phyloP scores from a whole-genome alignment of 768 basidiomycete genomes.

The Termitomyces sp. region DNA sequence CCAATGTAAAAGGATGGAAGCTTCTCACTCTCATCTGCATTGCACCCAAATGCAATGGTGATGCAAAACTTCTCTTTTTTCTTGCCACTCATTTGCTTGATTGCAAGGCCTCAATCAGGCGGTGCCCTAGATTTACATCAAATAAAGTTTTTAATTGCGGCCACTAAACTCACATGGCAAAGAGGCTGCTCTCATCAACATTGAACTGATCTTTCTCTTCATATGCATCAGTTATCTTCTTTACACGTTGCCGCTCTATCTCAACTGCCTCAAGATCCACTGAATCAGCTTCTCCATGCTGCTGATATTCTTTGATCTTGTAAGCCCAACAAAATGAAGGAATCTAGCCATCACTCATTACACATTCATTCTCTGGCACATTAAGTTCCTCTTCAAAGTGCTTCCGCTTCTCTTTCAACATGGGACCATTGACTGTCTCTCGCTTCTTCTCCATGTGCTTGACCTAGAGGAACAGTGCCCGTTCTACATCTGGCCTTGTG shows the following conservation, averaged over 20 bases:
- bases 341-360: background rate
- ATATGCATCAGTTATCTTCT: slow-evolving; percentile 9
- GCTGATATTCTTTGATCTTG: slow-evolving; percentile 13
- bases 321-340: background rate
- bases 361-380: background rate
- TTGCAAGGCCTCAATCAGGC: slow-evolving; percentile 28
- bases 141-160: background rate
- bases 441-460: background rate
- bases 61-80: slow-evolving; percentile 28
- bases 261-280: slow-evolving; percentile 14
- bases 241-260: slow-evolving; percentile 13
- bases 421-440: background rate
- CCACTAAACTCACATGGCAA: slow-evolving; percentile 10
- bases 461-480: background rate
- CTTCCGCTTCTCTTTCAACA: background rate
- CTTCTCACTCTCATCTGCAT: slow-evolving; percentile 30
- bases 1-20: slow-evolving; percentile 31
- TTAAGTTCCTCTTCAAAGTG: background rate
- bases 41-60: slow-evolving; percentile 8
- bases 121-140: slow-evolving; percentile 13
- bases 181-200: slow-evolving; percentile 9
- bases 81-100: slow-evolving; percentile 28
- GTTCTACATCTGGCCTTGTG: slow-evolving; percentile 29
- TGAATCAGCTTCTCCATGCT: slow-evolving; percentile 20
- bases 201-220: slow-evolving; percentile 21